These are phyloP conservation scores for Rehmannia glutinosa DNA, from an alignment of 257 asterid genomes.

Conservation along the genomic window DNA sequence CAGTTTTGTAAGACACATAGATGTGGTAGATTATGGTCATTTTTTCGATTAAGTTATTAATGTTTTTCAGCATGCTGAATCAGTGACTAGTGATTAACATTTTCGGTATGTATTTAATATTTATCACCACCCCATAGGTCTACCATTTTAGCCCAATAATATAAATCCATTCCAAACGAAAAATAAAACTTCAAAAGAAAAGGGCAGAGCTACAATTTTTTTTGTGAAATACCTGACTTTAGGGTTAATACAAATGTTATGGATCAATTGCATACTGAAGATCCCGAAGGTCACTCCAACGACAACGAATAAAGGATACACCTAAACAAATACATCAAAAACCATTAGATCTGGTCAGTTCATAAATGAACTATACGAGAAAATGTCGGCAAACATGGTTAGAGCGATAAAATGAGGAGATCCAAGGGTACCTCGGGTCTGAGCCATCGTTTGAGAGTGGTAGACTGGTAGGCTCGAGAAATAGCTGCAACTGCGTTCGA, in stretches of 20 bases:
- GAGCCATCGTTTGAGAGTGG: too few relatives aligned
- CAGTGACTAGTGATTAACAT: neutral
- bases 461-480: too few relatives aligned
- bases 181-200: neutral
- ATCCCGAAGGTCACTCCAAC: constrained; percentile 86
- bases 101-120: neutral
- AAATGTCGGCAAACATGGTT: neutral
- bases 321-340: constrained; percentile 35
- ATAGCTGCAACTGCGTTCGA: too few relatives aligned
- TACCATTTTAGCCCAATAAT: neutral
- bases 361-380: neutral
- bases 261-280: constrained; percentile 84
- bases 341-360: constrained; percentile 29
- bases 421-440: too few relatives aligned
- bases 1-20: constrained; percentile 41
- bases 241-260: constrained; percentile 69
- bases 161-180: neutral
- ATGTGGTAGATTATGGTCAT: constrained; percentile 10
- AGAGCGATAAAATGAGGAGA: neutral
- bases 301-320: constrained; percentile 79
- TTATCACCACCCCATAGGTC: too few relatives aligned
- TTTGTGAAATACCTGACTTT: constrained; percentile 72
- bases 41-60: neutral
- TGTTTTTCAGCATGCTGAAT: neutral
- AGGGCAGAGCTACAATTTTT: neutral